Conservation (phyloP, 345 rosid genomes). For the Boechera stricta region DNA sequence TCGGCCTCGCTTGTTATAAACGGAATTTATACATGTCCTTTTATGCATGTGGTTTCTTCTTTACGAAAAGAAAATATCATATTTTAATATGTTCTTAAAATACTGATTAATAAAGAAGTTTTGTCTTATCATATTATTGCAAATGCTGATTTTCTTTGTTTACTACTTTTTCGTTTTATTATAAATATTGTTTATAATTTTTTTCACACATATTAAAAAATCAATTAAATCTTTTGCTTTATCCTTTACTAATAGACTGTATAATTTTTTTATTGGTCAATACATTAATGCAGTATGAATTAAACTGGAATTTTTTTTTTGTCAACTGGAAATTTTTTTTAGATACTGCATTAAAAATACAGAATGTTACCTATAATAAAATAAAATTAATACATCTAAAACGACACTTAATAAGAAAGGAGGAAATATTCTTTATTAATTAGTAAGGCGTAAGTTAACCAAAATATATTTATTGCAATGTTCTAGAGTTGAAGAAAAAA, state of each 20-base stretch:
- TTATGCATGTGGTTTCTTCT: neutral
- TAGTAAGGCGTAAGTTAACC: neutral
- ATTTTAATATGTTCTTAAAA: neutral
- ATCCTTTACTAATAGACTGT: too few relatives aligned
- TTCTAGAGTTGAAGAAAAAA: neutral
- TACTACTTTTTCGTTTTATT: neutral
- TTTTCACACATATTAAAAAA: too few relatives aligned
- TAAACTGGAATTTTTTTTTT: neutral
- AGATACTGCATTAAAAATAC: neutral
- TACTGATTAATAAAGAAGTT: too few relatives aligned
- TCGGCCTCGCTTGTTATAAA: neutral
- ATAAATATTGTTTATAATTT: too few relatives aligned
- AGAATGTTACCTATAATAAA: neutral
- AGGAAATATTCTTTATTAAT: too few relatives aligned
- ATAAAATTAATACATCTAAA: too few relatives aligned
- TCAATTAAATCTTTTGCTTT: too few relatives aligned
- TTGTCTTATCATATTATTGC: neutral
- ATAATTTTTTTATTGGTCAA: too few relatives aligned
- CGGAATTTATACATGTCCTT: neutral
- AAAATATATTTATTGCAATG: neutral
- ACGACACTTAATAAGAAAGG: too few relatives aligned
- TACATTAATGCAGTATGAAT: too few relatives aligned
- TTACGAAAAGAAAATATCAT: neutral
- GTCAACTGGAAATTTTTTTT: too few relatives aligned
- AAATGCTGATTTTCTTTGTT: neutral